Evolutionary conservation across 2,329 filamentous ascomycete genomes (phyloP), one percentile per base, ranked within the genome.

Genomic region (Periconia sp.): DNA sequence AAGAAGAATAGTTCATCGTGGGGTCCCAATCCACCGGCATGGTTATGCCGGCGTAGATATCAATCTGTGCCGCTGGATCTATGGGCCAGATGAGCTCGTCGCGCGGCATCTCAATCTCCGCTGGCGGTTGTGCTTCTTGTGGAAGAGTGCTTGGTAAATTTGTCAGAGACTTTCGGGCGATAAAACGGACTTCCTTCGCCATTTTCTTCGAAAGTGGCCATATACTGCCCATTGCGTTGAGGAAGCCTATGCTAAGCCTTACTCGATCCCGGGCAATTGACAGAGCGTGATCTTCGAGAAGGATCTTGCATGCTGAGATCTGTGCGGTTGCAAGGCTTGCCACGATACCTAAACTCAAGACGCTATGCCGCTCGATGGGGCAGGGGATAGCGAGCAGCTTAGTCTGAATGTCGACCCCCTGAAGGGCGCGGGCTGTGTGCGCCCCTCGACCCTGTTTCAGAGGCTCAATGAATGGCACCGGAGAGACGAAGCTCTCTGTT

Each of bases 371-470:
- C 13, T 86, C 79, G 4, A 92, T 74, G 0, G 83, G 80, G 15
- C 85, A 83, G 0, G 88, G 87, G 39, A 95, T 82, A 1, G 87
- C 85, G 25, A 90, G 81, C 57, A 92, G 80, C 59, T 83, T 82
- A 43, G 87, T 88, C 50, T 95, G 85, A 34, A 87, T 84, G 52
- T 85, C 86, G 1, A 89, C 88, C 0, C 89, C 88, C 39, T 84
- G 81, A 44, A 95, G 82, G 5, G 88, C 88, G 70, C 94, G 90
- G 46, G 83, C 83, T 4, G 89, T 90, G 70, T 95, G 89, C 8
- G 74, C 69, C 39, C 75, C 73, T 21, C 75, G 61, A 56, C 71
- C 40, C 54, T 54, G 29, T 30, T 46, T 52, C 7, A 73, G 51
- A 74, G 76, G 61, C 80, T 87, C 38, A 67, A 72, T 31, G 51